A percentile compares a stretch with the other conserved stretches of the same genome.
phyloP scores from a whole-genome alignment of 1,284 basidiomycete genomes.

The Fomitopsis schrenkii region DNA sequence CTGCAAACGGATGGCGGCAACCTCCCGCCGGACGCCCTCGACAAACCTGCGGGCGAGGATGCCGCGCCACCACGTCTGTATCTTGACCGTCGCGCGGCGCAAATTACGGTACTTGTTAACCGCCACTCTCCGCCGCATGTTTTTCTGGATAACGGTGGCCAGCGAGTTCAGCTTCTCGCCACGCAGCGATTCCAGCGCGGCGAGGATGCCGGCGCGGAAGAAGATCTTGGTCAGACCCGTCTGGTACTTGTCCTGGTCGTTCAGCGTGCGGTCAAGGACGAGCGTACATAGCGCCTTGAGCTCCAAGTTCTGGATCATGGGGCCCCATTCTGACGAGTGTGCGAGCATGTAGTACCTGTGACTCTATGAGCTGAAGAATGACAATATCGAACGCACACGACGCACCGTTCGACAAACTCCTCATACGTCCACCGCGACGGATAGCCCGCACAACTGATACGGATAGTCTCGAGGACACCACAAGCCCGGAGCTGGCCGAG shows the following conservation, averaged over 20 bases:
- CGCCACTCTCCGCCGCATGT: constrained; percentile 84
- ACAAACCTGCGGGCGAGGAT: constrained; percentile 75
- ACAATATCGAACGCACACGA: constrained; percentile 2
- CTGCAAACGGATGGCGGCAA: constrained; percentile 79
- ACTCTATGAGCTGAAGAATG: neutral
- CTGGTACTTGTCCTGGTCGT: constrained; percentile 96
- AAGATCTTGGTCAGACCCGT: constrained; percentile 98
- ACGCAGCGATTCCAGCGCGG: constrained; percentile 90
- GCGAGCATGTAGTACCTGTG: constrained; percentile 95
- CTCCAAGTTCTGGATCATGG: constrained; percentile 77
- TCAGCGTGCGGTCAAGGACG: constrained; percentile 85
- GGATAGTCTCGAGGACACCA: constrained; percentile 98
- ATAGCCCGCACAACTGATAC: constrained; percentile 98
- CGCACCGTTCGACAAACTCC: constrained; percentile 96
- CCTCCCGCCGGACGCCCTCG: constrained; percentile 67
- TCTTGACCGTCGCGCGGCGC: constrained; percentile 72
- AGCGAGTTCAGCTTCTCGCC: constrained; percentile 86
- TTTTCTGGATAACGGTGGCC: constrained; percentile 97
- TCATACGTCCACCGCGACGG: constrained; percentile 99
- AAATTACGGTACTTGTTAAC: constrained; percentile 78
- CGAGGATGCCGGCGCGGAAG: constrained; percentile 98
- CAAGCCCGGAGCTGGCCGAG: constrained; percentile 94
- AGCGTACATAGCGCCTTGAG: constrained; percentile 80
- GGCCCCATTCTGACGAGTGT: constrained; percentile 81
- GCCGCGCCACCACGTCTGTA: constrained; percentile 95